A percentile compares a stretch with the other conserved stretches of the same genome.
phyloP scores from a whole-genome alignment of 2,329 filamentous ascomycete species.

The Alternaria atra region DNA sequence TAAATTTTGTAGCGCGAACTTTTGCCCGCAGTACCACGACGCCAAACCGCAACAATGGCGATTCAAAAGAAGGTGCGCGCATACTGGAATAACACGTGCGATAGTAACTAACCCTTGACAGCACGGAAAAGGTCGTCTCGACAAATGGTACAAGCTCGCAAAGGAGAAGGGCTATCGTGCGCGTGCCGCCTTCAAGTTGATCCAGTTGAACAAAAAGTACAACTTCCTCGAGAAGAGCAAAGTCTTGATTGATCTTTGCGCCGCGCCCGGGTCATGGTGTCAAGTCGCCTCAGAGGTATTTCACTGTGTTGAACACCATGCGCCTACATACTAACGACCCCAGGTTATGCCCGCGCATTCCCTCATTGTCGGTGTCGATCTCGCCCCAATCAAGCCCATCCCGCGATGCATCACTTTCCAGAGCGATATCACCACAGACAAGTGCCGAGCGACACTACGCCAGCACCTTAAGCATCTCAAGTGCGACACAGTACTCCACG shows the following conservation, averaged over 20 bases:
- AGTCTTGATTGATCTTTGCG: slow-evolving; percentile 96
- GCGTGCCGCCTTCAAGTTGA: slow-evolving; percentile 95
- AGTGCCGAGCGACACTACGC: slow-evolving; percentile 89
- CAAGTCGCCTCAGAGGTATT: slow-evolving; percentile 82
- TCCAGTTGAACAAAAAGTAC: slow-evolving; percentile 99
- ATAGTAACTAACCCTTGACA: slow-evolving; percentile 45
- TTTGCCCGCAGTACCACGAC: slow-evolving; percentile 29
- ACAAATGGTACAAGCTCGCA: slow-evolving; percentile 98
- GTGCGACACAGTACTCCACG: slow-evolving; percentile 92
- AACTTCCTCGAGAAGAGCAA: slow-evolving; percentile 96
- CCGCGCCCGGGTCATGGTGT: slow-evolving; percentile 75
- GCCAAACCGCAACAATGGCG: slow-evolving; percentile 69
- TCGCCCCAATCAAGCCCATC: slow-evolving; percentile 94
- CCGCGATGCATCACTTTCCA: slow-evolving; percentile 95
- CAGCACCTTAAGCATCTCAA: slow-evolving; percentile 95
- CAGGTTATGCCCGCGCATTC: slow-evolving; percentile 84
- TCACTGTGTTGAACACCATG: background rate
- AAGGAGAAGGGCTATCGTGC: slow-evolving; percentile 98
- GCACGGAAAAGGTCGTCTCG: slow-evolving; percentile 96
- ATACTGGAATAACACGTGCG: background rate
- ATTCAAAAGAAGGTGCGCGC: slow-evolving; percentile 84
- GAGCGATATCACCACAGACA: slow-evolving; percentile 96
- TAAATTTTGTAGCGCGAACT: slow-evolving; percentile 34
- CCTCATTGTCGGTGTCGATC: slow-evolving; percentile 93
- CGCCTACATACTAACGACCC: slow-evolving; percentile 6